Percentiles rank a stretch among this genome's conserved stretches.
phyloP scores from a whole-genome alignment of 2,329 filamentous ascomycete genomes.

The Trichoderma sp. region DNA sequence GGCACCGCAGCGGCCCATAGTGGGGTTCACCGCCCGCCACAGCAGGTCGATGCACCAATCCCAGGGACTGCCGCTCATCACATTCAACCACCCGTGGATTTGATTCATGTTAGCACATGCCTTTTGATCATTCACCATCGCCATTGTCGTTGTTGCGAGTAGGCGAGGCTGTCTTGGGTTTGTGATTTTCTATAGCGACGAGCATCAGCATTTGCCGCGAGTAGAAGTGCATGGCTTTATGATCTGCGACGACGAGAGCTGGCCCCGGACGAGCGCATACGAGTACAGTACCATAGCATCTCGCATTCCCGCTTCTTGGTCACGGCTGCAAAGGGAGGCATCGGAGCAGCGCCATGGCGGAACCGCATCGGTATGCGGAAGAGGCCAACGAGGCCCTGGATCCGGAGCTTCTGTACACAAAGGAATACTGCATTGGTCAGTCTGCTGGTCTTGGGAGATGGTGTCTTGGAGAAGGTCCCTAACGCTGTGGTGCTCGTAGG shows the following conservation, averaged over 20 bases:
- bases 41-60: conserved; percentile 1
- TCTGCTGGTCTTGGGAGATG: conserved; percentile 9
- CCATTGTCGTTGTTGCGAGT: neutral
- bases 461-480: conserved; percentile 22
- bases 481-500: conserved; percentile 51
- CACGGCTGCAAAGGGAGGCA: neutral
- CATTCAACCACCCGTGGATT: neutral
- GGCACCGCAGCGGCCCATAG: conserved; percentile 14
- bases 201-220: neutral
- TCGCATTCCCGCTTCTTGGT: conserved; percentile 2
- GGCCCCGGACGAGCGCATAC: neutral
- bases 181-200: neutral
- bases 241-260: neutral
- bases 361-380: conserved; percentile 49
- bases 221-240: conserved; percentile 5
- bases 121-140: neutral
- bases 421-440: conserved; percentile 84
- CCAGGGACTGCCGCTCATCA: neutral
- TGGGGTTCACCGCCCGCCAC: conserved; percentile 28
- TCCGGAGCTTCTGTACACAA: conserved; percentile 89
- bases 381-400: conserved; percentile 61
- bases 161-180: neutral
- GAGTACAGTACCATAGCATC: neutral
- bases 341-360: conserved; percentile 43
- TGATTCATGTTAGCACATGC: neutral